These are phyloP conservation scores for Adiantum capillusveneris DNA, from an alignment of 75 land plant genomes.

Conservation along the genomic window DNA sequence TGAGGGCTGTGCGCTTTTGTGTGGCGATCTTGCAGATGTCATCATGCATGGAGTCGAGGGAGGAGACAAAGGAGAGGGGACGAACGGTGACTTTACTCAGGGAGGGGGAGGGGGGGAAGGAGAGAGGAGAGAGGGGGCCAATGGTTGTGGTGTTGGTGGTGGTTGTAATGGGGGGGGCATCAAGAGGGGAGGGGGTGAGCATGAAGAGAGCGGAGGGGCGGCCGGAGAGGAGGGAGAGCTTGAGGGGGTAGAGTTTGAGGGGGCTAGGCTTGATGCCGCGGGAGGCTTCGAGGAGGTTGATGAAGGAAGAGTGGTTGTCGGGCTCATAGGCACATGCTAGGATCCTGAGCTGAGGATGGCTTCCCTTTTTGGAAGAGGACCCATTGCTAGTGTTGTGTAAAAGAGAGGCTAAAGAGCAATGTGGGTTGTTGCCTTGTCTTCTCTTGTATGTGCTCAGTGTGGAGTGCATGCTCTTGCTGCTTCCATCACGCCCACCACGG, in stretches of 20 bases:
- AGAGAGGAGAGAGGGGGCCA: conserved; percentile 18
- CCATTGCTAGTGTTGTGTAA: too few species aligned
- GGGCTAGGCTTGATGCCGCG: conserved; percentile 37
- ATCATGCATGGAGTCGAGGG: conserved; percentile 44
- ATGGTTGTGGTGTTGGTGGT: too few species aligned
- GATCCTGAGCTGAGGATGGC: too few species aligned
- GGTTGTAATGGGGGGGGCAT: too few species aligned
- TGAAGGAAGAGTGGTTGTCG: background rate
- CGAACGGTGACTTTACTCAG: conserved; percentile 40
- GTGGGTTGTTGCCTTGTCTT: too few species aligned
- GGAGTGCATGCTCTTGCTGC: too few species aligned
- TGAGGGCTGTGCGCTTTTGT: conserved; percentile 33
- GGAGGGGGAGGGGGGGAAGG: conserved; percentile 41
- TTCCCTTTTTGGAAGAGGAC: too few species aligned
- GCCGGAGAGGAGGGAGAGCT: conserved; percentile 46
- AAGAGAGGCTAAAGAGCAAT: too few species aligned
- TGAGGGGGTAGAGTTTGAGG: conserved; percentile 44
- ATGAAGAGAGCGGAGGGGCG: conserved; percentile 41
- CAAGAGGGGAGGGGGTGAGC: conserved; percentile 38
- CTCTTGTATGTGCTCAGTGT: too few species aligned
- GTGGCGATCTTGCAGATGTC: conserved; percentile 56
- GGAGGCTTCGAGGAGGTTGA: conserved; percentile 47
- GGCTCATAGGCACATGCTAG: background rate
- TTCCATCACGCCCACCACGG: too few species aligned
- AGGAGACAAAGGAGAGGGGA: conserved; percentile 48